Evolutionary conservation across 2,329 filamentous ascomycete species (phyloP), one percentile per base, ranked within the genome.

Genomic region (Gyromitra esculenta): DNA sequence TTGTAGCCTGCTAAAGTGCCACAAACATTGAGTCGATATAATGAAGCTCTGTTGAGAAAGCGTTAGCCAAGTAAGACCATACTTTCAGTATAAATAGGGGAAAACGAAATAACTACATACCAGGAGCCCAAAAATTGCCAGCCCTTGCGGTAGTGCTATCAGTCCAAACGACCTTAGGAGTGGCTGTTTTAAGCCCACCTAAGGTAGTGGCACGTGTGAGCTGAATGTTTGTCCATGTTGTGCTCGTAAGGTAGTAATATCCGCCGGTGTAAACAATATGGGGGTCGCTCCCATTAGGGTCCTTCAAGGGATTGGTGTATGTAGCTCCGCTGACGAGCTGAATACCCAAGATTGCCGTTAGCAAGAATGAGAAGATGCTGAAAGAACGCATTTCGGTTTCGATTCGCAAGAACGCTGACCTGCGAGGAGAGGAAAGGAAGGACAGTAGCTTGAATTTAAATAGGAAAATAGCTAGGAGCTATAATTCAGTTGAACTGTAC

Each of bases 91-190:
- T 18, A 31, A 35, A 0, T 7, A 4, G 25, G 25, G 25, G 4
- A 21, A 21, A 21, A 21, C 35, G 35, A 43, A 43, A 18, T 11
- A 13, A 31, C 87, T 0, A 88, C 82, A 79, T 89, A 73, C 74
- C 87, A 0, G 87, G 88, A 0, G 88, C 87, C 88, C 88, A 89
- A 48, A 89, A 85, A 69, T 88, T 88, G 80, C 86, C 87, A 81
- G 86, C 86, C 21, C 86, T 83, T 1, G 83, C 82, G 1, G 87
- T 80, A 13, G 84, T 85, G 2, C 81, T 82, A 71, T 87, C 86
- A 0, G 83, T 84, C 83, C 87, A 89, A 37, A 89, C 86, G 1
- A 81, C 82, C 79, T 87, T 88, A n/a, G 84, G 85, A 52, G 85
- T 83, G 0, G 85, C 87, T 0, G 84, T 86, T 83, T 88, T 88